Conservation (phyloP, 805 yeast genomes). For the Lipomyces anomalus region DNA sequence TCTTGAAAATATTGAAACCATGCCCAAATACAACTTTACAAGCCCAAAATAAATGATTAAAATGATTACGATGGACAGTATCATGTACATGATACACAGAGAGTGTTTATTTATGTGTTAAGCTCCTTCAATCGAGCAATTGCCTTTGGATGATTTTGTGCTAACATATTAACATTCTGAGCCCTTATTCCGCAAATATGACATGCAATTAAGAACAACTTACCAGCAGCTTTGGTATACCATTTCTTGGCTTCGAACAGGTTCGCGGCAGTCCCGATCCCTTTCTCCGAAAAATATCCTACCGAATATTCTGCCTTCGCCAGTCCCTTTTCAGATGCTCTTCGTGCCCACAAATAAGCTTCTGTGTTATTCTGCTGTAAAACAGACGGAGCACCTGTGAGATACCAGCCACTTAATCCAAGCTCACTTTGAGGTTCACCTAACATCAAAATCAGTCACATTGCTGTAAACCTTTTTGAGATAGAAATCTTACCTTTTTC, state of each 20-base stretch:
- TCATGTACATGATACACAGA: no score
- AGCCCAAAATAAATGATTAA: no score
- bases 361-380: slow-evolving; percentile 57
- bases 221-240: slow-evolving; percentile 55
- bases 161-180: neutral
- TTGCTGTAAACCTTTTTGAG: no score
- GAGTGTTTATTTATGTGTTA: no score
- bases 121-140: slow-evolving; percentile 11
- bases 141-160: slow-evolving; percentile 16
- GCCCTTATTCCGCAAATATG: neutral
- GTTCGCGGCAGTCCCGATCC: slow-evolving; percentile 56
- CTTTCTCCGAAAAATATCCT: slow-evolving; percentile 64
- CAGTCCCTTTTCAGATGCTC: slow-evolving; percentile 60
- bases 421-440: slow-evolving; percentile 62
- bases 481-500: no score
- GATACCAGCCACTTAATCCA: slow-evolving; percentile 73
- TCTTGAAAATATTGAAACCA: no score
- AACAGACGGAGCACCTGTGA: slow-evolving; percentile 62
- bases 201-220: neutral
- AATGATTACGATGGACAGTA: no score
- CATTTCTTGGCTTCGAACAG: slow-evolving; percentile 46
- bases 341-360: slow-evolving; percentile 72
- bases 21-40: no score
- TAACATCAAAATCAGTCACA: no score
- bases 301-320: slow-evolving; percentile 67